Base-by-base conservation (phyloP, 306 rosid genomes). In the Lathyrus sativus region DNA sequence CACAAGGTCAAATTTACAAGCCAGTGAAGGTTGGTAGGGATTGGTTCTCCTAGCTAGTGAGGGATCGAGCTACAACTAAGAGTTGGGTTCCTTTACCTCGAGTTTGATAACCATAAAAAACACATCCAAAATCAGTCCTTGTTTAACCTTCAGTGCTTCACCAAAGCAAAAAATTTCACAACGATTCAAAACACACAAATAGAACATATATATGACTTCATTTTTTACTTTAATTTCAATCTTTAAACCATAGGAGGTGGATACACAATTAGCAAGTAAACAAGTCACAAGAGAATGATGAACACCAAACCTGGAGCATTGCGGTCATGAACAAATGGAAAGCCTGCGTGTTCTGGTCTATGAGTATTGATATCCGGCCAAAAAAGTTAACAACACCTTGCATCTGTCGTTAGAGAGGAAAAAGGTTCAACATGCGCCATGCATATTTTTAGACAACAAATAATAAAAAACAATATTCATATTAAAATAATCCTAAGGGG, bases 291-390 rank as follows among this genome's bases (percentile, higher is more conserved):
- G 37, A 67, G 19, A 62, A 33, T 31, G 48, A 61, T 3, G 73
- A 73, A 72, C 42, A 55, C 11, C 63, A 77, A 54, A 93, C 99
- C 99, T 93, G 99, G 76, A 93, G 97, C 65, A 93, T 82, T 62
- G 99, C 99, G 8, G 90, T 82, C 97, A 93, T 90, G 85, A 93
- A 93, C 88, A 93, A 11, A 79, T 93, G 97, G 80, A 93, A 82
- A 45, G 99, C 99, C 80, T 93, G 99, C 11, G 99, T 93, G 73
- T 93, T 93, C 79, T 93, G 99, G 68, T 93, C 99, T 55, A 93
- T 84, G 45, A 93, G 99, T 69, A 93, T 87, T 68, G 99, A 81
- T 78, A 93, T 84, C 71, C 99, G 93, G 71, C 99, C 97, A 45
- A 93, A 93, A 80, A 85, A 93, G 79, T 78, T 88, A 44, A 93